Conservation (phyloP, 2,329 filamentous ascomycete genomes). For the Bipolaris sorokiniana region DNA sequence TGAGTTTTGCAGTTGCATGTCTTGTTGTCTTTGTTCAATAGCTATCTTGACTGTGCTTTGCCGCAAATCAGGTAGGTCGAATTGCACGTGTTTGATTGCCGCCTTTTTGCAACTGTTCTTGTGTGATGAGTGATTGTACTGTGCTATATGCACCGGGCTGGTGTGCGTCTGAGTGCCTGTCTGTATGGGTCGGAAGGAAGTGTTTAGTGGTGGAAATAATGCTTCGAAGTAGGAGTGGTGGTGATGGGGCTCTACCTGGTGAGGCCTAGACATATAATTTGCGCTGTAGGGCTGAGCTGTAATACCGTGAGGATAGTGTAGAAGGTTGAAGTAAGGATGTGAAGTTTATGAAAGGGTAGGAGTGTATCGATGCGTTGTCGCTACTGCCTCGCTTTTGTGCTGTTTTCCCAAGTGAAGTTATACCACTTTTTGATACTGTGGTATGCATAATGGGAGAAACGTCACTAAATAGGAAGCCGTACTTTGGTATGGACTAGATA, state of each 20-base stretch:
- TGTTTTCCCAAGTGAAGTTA: neutral
- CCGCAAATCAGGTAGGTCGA: constrained; percentile 3
- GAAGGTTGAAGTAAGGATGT: neutral
- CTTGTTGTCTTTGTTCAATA: neutral
- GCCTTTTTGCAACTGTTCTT: constrained; percentile 3
- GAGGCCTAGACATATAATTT: constrained; percentile 7
- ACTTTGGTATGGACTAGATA: neutral
- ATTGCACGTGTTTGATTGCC: constrained; percentile 12
- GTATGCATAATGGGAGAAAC: neutral
- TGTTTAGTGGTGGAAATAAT: neutral
- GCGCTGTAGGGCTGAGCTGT: constrained; percentile 2
- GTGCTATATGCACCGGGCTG: neutral
- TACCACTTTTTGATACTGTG: too few species aligned
- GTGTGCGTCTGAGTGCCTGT: neutral
- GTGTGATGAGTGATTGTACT: neutral
- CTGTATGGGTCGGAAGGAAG: neutral
- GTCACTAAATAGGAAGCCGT: neutral
- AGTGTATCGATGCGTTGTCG: constrained; percentile 9
- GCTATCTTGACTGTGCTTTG: neutral
- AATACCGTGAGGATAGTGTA: constrained; percentile 1
- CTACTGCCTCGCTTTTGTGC: constrained; percentile 3
- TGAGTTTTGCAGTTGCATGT: neutral
- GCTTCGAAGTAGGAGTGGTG: constrained; percentile 7
- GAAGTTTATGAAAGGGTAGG: neutral
- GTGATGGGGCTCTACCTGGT: constrained; percentile 1